Evolutionary conservation across 2,329 filamentous ascomycete genomes (phyloP), one percentile per base, ranked within the genome.

Genomic region (Celoporthe dispersa): DNA sequence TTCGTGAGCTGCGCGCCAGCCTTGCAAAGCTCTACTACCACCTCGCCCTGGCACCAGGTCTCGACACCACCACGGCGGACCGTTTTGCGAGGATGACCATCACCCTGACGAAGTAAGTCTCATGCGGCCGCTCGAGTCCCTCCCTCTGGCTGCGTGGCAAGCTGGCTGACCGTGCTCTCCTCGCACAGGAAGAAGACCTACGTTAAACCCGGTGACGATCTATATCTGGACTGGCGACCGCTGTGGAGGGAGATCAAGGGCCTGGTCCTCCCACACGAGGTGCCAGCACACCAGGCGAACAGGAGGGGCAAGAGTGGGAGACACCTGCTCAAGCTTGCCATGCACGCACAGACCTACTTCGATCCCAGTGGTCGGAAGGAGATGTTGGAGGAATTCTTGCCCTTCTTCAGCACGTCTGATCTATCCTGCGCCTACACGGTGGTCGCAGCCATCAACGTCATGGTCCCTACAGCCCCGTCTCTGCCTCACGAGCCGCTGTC

Each of bases 1-100:
- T 94, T 63, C 90, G 93, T 76, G 91, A 92, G 78, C 90, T 94
- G 74, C 88, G 97, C 70, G 90, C 94, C 64, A 93, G 89, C 80
- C 88, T 99, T 39, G 92, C 96, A 39, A 92, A 91, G 82, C 86
- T 99, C 51, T 99, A 98, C 83, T 99, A 97, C 81, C 94, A 97
- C 82, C 91, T 99, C 70, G 88, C 94, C 6, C 86, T 99, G 71
- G 93, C 96, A 37, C 96, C 95, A 0, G 96, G 97, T 3, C 86
- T 99, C 68, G 95, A 98, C 77, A 87, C 88, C 66, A 87, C 86
- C 70, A 90, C 94, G 11, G 88, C 94, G 5, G 97, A 99, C 81
- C 89, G 95, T 71, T 99, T 99, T 79, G 88, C 95, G 61, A 96
- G 93, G 84, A 98, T 98, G 94, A 95, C 98, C 77, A 92, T 98